Percentiles rank a stretch among this genome's conserved stretches.
Evolutionary conservation across 2,329 filamentous ascomycete genomes (phyloP).

Genomic region (Metarhizium humberi): DNA sequence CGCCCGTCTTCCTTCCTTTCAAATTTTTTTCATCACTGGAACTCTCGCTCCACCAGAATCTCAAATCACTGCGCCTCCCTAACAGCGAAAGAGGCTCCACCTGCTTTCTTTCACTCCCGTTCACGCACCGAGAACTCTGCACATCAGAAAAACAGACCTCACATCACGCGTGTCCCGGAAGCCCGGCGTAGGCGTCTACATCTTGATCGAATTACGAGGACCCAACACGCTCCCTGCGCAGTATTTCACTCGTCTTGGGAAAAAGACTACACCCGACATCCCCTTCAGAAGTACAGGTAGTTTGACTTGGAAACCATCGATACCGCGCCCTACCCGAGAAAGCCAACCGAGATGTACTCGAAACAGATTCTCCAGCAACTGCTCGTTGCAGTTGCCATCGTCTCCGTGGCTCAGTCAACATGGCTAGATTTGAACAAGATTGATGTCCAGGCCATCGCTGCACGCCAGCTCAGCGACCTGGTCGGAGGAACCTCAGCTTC

Average conservation of each 20-base stretch:
- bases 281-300: background rate
- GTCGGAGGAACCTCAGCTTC: background rate
- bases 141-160: background rate
- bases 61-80: background rate
- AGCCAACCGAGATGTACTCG: slow-evolving; percentile 32
- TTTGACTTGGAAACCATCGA: background rate
- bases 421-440: slow-evolving; percentile 16
- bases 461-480: slow-evolving; percentile 12
- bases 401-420: slow-evolving; percentile 35
- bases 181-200: background rate
- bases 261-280: background rate
- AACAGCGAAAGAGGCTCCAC: background rate
- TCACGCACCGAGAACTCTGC: background rate
- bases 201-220: background rate
- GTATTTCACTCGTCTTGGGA: background rate
- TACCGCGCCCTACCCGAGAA: background rate
- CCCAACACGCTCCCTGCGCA: background rate
- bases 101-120: background rate
- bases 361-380: slow-evolving; percentile 36
- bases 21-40: background rate
- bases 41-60: background rate
- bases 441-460: slow-evolving; percentile 11
- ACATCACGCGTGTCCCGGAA: background rate
- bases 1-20: background rate
- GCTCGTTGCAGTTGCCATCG: slow-evolving; percentile 37